A percentile compares a stretch with the other conserved stretches of the same genome.
These are phyloP conservation scores for Grosmannia huntii DNA, from an alignment of 2,329 filamentous ascomycete species.

Conservation along the genomic window DNA sequence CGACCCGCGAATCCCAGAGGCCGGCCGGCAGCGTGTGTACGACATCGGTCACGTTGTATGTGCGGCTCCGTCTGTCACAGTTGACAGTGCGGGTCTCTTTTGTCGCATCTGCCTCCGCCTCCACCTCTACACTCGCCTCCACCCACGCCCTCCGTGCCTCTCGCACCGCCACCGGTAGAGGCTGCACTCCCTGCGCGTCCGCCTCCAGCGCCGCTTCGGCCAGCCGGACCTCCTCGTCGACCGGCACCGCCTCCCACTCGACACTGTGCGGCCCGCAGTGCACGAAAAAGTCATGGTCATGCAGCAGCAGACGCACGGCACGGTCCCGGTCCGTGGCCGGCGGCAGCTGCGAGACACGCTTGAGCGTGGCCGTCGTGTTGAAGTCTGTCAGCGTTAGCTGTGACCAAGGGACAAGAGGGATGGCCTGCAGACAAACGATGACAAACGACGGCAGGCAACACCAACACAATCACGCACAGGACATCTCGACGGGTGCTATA, in stretches of 20 bases:
- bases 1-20: constrained; percentile 40
- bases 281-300: constrained; percentile 39
- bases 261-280: constrained; percentile 38
- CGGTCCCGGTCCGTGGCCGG: constrained; percentile 20
- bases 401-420: neutral
- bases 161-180: constrained; percentile 7
- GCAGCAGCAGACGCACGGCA: constrained; percentile 34
- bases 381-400: constrained; percentile 17
- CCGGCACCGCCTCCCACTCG: constrained; percentile 25
- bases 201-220: constrained; percentile 18
- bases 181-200: constrained; percentile 9
- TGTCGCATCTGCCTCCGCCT: neutral
- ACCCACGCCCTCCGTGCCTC: constrained; percentile 3
- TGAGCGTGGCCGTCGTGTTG: constrained; percentile 27
- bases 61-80: constrained; percentile 13
- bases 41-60: constrained; percentile 35
- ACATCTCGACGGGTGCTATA: neutral
- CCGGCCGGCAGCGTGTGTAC: constrained; percentile 40
- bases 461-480: neutral
- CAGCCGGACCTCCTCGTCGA: constrained; percentile 15
- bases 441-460: neutral
- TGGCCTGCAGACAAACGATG: too few species aligned
- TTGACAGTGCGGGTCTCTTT: too few species aligned
- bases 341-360: constrained; percentile 31
- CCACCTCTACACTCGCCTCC: too few species aligned